Conservation (phyloP, 2,329 filamentous ascomycete genomes). For the Pyricularia grisea region DNA sequence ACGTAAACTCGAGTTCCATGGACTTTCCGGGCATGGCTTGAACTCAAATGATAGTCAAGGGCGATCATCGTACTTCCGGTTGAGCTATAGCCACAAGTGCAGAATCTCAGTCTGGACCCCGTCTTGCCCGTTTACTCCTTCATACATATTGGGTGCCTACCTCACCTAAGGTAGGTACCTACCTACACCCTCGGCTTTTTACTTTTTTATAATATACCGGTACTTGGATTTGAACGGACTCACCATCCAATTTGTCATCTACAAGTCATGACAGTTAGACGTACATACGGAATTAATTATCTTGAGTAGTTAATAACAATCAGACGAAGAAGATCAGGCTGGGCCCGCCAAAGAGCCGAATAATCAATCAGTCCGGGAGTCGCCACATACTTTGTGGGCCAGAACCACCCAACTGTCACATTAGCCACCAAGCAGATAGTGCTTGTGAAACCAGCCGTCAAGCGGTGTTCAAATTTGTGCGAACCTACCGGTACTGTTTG, state of each 20-base stretch:
- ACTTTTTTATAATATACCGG: background rate
- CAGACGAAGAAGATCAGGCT: background rate
- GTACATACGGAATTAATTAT: background rate
- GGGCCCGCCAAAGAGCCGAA: background rate
- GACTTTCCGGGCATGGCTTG: background rate
- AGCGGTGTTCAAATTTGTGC: background rate
- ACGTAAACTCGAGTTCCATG: background rate
- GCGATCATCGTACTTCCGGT: background rate
- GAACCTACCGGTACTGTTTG: background rate
- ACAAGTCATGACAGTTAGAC: background rate
- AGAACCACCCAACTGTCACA: background rate
- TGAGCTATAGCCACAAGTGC: too few relatives aligned
- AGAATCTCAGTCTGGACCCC: too few relatives aligned
- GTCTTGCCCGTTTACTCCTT: too few relatives aligned
- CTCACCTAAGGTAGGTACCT: too few relatives aligned
- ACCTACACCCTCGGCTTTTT: too few relatives aligned
- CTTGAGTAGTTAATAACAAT: background rate
- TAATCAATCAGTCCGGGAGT: background rate
- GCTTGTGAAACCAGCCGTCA: background rate
- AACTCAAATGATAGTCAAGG: background rate
- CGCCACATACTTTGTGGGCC: background rate
- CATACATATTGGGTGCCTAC: background rate
- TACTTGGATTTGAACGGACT: background rate
- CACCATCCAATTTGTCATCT: background rate
- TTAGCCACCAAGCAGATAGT: background rate